These are phyloP conservation scores for Beauveria sp. DNA, from an alignment of 2,329 filamentous ascomycete species.

Conservation along the genomic window DNA sequence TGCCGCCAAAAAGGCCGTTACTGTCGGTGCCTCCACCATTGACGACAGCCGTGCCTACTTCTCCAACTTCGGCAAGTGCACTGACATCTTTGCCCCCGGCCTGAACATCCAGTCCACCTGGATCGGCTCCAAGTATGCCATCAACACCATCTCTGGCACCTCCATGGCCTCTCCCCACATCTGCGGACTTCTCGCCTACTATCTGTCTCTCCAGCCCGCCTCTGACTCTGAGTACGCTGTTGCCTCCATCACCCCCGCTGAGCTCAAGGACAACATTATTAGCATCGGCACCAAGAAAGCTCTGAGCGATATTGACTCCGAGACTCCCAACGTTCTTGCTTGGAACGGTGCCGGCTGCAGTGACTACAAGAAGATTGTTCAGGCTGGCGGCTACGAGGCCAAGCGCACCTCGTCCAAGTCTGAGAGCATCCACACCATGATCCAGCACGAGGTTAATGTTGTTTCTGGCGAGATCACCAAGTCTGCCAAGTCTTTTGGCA, in stretches of 20 bases:
- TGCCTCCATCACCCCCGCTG: constrained; percentile 80
- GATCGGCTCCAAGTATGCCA: constrained; percentile 92
- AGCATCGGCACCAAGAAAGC: constrained; percentile 70
- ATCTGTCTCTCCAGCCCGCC: constrained; percentile 89
- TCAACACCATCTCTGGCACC: constrained; percentile 98
- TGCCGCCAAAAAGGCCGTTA: constrained; percentile 83
- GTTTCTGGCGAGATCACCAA: constrained; percentile 47
- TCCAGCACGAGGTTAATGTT: constrained; percentile 54
- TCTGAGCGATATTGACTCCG: constrained; percentile 72
- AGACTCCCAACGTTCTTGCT: constrained; percentile 90
- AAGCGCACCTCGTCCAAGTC: constrained; percentile 38
- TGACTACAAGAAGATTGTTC: constrained; percentile 82
- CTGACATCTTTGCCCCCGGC: constrained; percentile 96
- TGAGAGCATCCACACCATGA: constrained; percentile 52
- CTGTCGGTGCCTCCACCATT: constrained; percentile 89
- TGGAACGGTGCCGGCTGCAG: constrained; percentile 96
- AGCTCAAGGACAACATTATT: constrained; percentile 87
- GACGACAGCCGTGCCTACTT: constrained; percentile 97
- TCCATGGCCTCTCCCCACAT: constrained; percentile 99
- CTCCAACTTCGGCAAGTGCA: constrained; percentile 99
- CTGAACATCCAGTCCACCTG: constrained; percentile 96
- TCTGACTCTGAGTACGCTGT: constrained; percentile 87
- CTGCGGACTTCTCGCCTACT: constrained; percentile 92
- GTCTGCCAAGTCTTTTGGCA: constrained; percentile 42
- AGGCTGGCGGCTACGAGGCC: constrained; percentile 62